Evolutionary conservation across 225 moss, liverwort and hornwort species (phyloP).

Genomic region (Asterella californica): DNA sequence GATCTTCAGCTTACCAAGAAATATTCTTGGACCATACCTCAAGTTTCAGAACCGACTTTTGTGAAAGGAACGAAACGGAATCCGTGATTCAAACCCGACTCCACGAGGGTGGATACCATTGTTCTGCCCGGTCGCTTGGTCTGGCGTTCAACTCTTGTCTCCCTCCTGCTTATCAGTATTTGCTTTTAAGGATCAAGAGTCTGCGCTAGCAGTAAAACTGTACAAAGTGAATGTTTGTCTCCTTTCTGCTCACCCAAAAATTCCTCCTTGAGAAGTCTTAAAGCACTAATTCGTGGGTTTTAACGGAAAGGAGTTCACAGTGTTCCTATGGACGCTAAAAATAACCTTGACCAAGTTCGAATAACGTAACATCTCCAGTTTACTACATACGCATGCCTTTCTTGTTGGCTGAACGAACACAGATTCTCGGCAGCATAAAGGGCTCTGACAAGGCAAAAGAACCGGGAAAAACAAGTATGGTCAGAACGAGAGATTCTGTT

Average conservation of each 20-base stretch:
- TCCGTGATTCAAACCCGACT: not conserved
- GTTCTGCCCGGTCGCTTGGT: not conserved
- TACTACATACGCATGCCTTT: too few relatives aligned
- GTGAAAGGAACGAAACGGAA: not conserved
- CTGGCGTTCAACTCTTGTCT: not conserved
- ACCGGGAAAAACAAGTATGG: too few relatives aligned
- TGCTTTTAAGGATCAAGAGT: not conserved
- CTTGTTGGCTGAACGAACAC: too few relatives aligned
- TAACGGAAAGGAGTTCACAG: not conserved
- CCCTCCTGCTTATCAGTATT: not conserved
- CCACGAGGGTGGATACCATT: not conserved
- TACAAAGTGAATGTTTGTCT: not conserved
- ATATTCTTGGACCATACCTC: not conserved
- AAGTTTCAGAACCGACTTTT: not conserved
- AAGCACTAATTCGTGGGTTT: not conserved
- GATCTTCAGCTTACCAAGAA: not conserved
- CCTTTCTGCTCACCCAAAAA: not conserved
- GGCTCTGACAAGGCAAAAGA: too few relatives aligned
- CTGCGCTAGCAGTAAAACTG: not conserved
- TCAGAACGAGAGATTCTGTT: too few relatives aligned
- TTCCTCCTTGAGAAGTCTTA: not conserved
- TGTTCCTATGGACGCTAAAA: not conserved
- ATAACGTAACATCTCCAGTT: too few relatives aligned
- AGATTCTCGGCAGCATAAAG: too few relatives aligned
- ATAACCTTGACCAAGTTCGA: too few relatives aligned